Percentiles rank a stretch among this genome's conserved stretches.
phyloP scores from a whole-genome alignment of 768 basidiomycete genomes.

The Amanita muscaria region DNA sequence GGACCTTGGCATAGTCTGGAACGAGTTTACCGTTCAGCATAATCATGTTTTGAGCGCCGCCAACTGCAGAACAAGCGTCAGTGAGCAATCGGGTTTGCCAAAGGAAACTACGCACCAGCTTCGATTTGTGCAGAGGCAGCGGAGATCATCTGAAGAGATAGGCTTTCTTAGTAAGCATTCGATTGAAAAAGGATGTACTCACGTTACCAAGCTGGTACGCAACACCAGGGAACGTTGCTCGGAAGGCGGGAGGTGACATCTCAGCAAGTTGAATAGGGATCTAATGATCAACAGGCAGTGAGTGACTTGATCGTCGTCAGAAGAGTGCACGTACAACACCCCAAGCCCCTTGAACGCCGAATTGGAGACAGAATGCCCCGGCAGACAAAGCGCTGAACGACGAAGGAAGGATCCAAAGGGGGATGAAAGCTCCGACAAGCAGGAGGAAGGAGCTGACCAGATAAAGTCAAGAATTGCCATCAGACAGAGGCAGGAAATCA shows the following conservation, averaged over 20 bases:
- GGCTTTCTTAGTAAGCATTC: background rate
- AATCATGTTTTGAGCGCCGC: conserved; percentile 44
- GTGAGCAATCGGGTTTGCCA: conserved; percentile 6
- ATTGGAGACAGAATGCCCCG: conserved; percentile 81
- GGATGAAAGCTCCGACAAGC: conserved; percentile 54
- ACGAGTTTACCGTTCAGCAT: conserved; percentile 39
- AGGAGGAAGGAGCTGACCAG: conserved; percentile 39
- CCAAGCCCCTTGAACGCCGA: conserved; percentile 89
- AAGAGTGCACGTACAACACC: conserved; percentile 78
- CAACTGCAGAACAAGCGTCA: conserved; percentile 31
- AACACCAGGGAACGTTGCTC: conserved; percentile 81
- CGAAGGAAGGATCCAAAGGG: conserved; percentile 76
- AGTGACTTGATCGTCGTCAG: too few species aligned
- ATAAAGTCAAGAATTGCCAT: background rate
- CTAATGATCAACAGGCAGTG: conserved; percentile 19
- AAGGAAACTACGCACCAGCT: conserved; percentile 37
- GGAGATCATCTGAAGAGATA: conserved; percentile 41
- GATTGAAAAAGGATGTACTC: conserved; percentile 6
- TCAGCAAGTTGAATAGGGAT: conserved; percentile 76
- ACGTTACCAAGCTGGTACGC: conserved; percentile 79
- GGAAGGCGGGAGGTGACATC: conserved; percentile 81
- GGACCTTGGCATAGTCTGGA: conserved; percentile 66
- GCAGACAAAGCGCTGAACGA: conserved; percentile 63
- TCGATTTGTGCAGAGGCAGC: conserved; percentile 76
- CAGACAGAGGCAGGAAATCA: background rate